Evolutionary conservation across 805 yeast genomes (phyloP).

Genomic region (Yarrowia hollandica): DNA sequence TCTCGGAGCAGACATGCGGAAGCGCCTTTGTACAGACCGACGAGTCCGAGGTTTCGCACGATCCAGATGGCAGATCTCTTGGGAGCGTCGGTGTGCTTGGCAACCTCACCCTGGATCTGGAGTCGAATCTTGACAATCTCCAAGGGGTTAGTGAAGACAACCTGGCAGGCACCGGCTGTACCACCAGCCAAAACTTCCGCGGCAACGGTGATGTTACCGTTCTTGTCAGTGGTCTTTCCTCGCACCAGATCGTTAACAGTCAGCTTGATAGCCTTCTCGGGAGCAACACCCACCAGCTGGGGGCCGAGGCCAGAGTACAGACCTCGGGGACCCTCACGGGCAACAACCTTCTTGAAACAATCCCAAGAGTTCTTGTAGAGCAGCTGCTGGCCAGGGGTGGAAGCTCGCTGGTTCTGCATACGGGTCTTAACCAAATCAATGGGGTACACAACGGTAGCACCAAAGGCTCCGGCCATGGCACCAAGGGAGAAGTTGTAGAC

Average conservation of each 20-base stretch:
- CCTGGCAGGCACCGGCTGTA: slow-evolving; percentile 95
- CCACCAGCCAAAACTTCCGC: slow-evolving; percentile 89
- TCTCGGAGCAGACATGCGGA: slow-evolving; percentile 89
- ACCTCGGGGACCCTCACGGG: slow-evolving; percentile 78
- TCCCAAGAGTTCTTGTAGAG: slow-evolving; percentile 79
- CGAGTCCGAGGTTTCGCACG: slow-evolving; percentile 73
- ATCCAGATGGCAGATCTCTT: slow-evolving; percentile 64
- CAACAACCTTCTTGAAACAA: slow-evolving; percentile 76
- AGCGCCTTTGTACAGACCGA: slow-evolving; percentile 89
- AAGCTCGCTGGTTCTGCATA: slow-evolving; percentile 90
- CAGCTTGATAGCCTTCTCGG: slow-evolving; percentile 94
- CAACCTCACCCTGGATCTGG: slow-evolving; percentile 84
- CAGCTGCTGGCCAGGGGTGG: slow-evolving; percentile 48
- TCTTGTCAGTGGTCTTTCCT: slow-evolving; percentile 59
- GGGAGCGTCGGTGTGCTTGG: slow-evolving; percentile 45
- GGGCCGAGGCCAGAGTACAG: slow-evolving; percentile 92
- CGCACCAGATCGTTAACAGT: slow-evolving; percentile 91
- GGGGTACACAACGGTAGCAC: slow-evolving; percentile 97
- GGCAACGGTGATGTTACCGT: slow-evolving; percentile 49
- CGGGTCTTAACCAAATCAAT: slow-evolving; percentile 94
- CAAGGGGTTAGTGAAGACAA: slow-evolving; percentile 90
- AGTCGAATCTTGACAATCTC: slow-evolving; percentile 94
- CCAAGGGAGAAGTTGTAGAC: slow-evolving; percentile 86
- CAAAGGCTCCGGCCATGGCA: slow-evolving; percentile 94
- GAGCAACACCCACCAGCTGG: slow-evolving; percentile 95